These are phyloP conservation scores for Colletotrichum neosansevieriae DNA, from an alignment of 2,329 filamentous ascomycete species.

Conservation along the genomic window DNA sequence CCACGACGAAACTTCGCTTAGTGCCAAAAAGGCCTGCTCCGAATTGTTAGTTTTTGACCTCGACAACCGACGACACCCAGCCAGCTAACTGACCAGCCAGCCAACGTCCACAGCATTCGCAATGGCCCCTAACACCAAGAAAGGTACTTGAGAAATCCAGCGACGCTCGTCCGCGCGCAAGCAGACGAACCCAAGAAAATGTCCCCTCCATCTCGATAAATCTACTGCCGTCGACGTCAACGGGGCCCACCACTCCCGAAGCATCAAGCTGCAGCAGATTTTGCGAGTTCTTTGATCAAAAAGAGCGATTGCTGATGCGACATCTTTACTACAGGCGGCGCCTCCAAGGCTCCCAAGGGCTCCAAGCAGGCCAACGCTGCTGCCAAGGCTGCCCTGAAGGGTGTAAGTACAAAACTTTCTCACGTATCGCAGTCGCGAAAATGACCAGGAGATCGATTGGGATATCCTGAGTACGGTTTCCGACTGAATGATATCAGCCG, in stretches of 20 bases:
- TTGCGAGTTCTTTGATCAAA: conserved; percentile 73
- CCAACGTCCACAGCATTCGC: conserved; percentile 44
- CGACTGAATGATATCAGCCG: no score
- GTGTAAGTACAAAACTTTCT: conserved; percentile 74
- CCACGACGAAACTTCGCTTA: conserved; percentile 29
- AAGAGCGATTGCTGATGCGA: conserved; percentile 80
- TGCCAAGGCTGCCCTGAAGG: conserved; percentile 95
- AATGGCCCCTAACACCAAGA: conserved; percentile 56
- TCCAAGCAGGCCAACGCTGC: conserved; percentile 92
- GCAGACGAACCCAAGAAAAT: conserved; percentile 20
- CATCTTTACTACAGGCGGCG: conserved; percentile 64
- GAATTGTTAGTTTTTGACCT: conserved; percentile 2
- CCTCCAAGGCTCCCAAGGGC: conserved; percentile 68
- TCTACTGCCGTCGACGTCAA: conserved; percentile 35
- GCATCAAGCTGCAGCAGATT: conserved; percentile 80
- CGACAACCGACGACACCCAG: conserved; percentile 34
- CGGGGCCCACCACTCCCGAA: conserved; percentile 38
- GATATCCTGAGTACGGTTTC: no score
- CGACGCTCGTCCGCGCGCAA: conserved; percentile 30
- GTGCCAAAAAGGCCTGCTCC: background rate
- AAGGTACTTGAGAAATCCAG: conserved; percentile 49
- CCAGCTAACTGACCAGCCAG: conserved; percentile 41
- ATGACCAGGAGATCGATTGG: background rate
- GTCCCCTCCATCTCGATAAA: conserved; percentile 31
- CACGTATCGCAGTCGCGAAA: conserved; percentile 13